phyloP scores from a whole-genome alignment of 2,329 filamentous ascomycete species.

The Pseudonectria buxi region DNA sequence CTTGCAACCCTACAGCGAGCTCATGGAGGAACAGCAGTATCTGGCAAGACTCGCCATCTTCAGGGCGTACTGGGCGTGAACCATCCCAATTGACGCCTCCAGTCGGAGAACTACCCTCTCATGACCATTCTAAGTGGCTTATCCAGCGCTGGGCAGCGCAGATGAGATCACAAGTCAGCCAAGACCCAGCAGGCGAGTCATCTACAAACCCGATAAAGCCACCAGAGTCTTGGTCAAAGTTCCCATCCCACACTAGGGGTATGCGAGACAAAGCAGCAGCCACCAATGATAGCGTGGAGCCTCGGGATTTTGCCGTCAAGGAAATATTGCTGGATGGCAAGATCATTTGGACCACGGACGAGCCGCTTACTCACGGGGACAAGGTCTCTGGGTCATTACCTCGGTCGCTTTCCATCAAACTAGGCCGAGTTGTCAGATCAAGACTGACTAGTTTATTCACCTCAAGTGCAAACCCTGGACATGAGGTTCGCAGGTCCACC shows the following conservation, averaged over 20 bases:
- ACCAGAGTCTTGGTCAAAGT: conserved; percentile 29
- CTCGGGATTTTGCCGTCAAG: conserved; percentile 24
- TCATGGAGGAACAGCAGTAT: conserved; percentile 2
- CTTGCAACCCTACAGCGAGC: not conserved
- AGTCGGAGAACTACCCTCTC: conserved; percentile 8
- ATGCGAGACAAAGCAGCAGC: conserved; percentile 20
- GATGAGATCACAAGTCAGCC: conserved; percentile 7
- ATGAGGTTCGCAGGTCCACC: not conserved
- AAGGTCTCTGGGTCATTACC: conserved; percentile 4
- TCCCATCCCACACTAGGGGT: conserved; percentile 24
- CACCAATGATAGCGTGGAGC: conserved; percentile 17
- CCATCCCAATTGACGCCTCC: conserved; percentile 8
- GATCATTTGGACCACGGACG: conserved; percentile 22
- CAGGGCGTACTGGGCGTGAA: conserved; percentile 1
- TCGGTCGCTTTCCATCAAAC: conserved; percentile 22
- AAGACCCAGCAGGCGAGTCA: not conserved
- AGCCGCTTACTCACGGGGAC: conserved; percentile 1
- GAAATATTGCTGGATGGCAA: conserved; percentile 12
- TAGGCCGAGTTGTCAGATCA: conserved; percentile 23
- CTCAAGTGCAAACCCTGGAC: not conserved
- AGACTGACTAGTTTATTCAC: conserved; percentile 8
- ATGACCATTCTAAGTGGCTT: conserved; percentile 9
- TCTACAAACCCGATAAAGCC: conserved; percentile 10
- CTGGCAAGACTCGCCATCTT: conserved; percentile 1
- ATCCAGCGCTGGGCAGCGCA: conserved; percentile 15